Percentiles rank a stretch among this genome's conserved stretches.
These are phyloP conservation scores for Hypoxylon sp. DNA, from an alignment of 2,329 filamentous ascomycete species.

Conservation along the genomic window DNA sequence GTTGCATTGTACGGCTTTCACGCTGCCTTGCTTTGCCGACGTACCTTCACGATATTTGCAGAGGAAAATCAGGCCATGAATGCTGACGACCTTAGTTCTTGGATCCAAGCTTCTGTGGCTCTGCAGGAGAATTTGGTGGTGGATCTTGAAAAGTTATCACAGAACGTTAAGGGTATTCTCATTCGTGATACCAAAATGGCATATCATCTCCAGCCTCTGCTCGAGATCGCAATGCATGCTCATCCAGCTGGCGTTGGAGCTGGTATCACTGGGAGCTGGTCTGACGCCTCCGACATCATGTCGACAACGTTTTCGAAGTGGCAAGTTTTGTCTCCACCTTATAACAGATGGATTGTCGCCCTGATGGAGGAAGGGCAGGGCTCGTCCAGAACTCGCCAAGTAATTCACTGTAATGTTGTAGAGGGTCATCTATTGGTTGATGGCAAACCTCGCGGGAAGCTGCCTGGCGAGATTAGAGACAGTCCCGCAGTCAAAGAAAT, in stretches of 20 bases:
- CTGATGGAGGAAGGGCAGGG: background rate
- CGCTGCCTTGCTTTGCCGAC: slow-evolving; percentile 63
- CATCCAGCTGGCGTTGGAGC: slow-evolving; percentile 17
- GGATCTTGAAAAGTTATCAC: slow-evolving; percentile 48
- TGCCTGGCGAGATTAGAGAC: slow-evolving; percentile 61
- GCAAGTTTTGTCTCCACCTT: slow-evolving; percentile 36
- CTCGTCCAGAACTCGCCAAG: slow-evolving; percentile 20
- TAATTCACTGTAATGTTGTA: slow-evolving; percentile 48
- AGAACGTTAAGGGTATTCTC: slow-evolving; percentile 49
- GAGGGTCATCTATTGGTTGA: slow-evolving; percentile 51
- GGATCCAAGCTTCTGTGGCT: slow-evolving; percentile 39
- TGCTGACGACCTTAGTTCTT: slow-evolving; percentile 33
- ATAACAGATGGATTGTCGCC: slow-evolving; percentile 38
- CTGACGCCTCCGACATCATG: slow-evolving; percentile 41
- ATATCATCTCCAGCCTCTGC: slow-evolving; percentile 46
- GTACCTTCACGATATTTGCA: slow-evolving; percentile 33
- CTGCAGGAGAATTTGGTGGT: slow-evolving; percentile 58
- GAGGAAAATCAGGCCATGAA: slow-evolving; percentile 18
- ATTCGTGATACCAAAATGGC: slow-evolving; percentile 58
- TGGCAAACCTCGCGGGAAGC: slow-evolving; percentile 49
- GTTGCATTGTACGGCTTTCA: slow-evolving; percentile 58
- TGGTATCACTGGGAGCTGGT: slow-evolving; percentile 55
- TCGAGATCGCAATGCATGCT: slow-evolving; percentile 49
- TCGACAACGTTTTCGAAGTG: slow-evolving; percentile 46
- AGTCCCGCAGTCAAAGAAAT: slow-evolving; percentile 55